Evolutionary conservation across 2,329 filamentous ascomycete genomes (phyloP).

Genomic region (Botrytis cinerea): DNA sequence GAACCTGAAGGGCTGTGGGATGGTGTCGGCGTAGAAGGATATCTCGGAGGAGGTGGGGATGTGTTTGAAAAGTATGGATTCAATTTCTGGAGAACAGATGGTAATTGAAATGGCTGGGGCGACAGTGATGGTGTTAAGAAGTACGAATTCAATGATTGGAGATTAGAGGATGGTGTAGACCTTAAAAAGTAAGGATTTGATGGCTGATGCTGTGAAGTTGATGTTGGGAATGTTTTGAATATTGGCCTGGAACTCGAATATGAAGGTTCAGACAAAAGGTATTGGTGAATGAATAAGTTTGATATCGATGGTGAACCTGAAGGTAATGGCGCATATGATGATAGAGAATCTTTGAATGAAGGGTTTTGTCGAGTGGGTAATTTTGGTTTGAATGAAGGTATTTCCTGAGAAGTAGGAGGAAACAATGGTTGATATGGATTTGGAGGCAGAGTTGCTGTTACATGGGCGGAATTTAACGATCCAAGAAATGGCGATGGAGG

Average conservation of each 20-base stretch:
- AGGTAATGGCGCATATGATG: not conserved
- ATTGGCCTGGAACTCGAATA: not conserved
- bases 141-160: not conserved
- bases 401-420: not conserved
- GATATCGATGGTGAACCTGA: not conserved
- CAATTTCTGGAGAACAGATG: not conserved
- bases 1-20: not conserved
- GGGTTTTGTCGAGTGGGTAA: not conserved
- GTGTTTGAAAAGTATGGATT: constrained; percentile 5
- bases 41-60: not conserved
- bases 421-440: not conserved
- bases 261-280: not conserved
- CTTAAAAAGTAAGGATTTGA: not conserved
- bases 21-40: not conserved
- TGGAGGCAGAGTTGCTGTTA: no score
- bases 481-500: not conserved
- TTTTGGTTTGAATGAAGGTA: not conserved
- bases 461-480: not conserved
- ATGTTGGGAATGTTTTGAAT: not conserved
- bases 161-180: not conserved
- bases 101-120: not conserved
- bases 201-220: not conserved
- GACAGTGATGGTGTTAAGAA: not conserved
- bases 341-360: not conserved
- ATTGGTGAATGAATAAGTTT: not conserved